phyloP scores from a whole-genome alignment of 495 filamentous ascomycete species.

The Opeltia flavorubescens region DNA sequence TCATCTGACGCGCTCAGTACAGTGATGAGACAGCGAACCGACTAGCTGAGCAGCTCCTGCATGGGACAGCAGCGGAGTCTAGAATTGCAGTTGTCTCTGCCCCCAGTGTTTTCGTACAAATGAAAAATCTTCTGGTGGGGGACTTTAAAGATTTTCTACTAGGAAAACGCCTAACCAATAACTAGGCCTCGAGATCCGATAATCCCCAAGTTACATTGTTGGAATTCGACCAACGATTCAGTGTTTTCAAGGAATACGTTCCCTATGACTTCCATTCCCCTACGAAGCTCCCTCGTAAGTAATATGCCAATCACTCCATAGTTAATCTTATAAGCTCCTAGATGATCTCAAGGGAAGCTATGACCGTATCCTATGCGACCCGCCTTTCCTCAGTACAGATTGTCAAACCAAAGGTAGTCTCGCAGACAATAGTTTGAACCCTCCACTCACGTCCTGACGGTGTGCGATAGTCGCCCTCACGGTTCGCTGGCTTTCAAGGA shows the following conservation, averaged over 20 bases:
- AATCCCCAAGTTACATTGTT: slow-evolving; percentile 45
- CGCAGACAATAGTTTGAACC: neutral
- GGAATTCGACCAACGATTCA: slow-evolving; percentile 59
- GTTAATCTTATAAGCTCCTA: too few species aligned
- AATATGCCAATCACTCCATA: neutral
- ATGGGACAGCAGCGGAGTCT: slow-evolving; percentile 34
- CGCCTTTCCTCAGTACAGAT: slow-evolving; percentile 64
- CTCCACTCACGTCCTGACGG: neutral
- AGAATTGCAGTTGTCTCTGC: slow-evolving; percentile 57
- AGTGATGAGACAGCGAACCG: slow-evolving; percentile 49
- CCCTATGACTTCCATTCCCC: slow-evolving; percentile 60
- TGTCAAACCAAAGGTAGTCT: slow-evolving; percentile 61
- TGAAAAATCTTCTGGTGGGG: slow-evolving; percentile 51
- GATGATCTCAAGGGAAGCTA: slow-evolving; percentile 45
- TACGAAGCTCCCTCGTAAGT: slow-evolving; percentile 41
- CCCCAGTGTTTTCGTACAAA: slow-evolving; percentile 59
- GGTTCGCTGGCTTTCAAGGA: slow-evolving; percentile 45
- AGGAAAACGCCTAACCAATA: neutral
- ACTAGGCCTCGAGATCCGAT: slow-evolving; percentile 8
- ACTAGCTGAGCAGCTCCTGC: slow-evolving; percentile 47
- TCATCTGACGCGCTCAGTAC: slow-evolving; percentile 35
- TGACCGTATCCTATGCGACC: slow-evolving; percentile 58
- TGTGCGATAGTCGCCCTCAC: slow-evolving; percentile 47
- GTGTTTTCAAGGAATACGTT: slow-evolving; percentile 54
- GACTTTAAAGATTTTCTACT: neutral